These are phyloP conservation scores for maize (Zea mays) DNA, from an alignment of 176 grass and related monocot species.

Conservation along the genomic window Zm-B73-REFERENCE-NAM-5.0 NC_050096.1:198926501-198927000, in stretches of 20 bases:
- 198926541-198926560: not conserved
- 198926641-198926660: not conserved
- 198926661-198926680: not conserved
- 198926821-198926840: not conserved
- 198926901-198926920: not conserved
- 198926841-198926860: constrained; percentile 14
- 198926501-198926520: not conserved
- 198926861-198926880: not conserved
- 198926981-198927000: not conserved
- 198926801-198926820: constrained; percentile 42
- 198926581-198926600: not conserved
- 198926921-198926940: not conserved
- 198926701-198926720: constrained; percentile 24
- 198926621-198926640: not conserved
- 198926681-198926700: not conserved
- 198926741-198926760: constrained; percentile 34
- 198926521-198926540: no score
- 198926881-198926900: not conserved
- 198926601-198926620: not conserved
- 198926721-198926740: constrained; percentile 50
- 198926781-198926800: constrained; percentile 50
- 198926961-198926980: not conserved
- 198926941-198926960: not conserved
- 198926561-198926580: not conserved
- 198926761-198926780: constrained; percentile 51